These are phyloP conservation scores for Colletotrichum lini DNA, from an alignment of 2,329 filamentous ascomycete genomes.

Conservation along the genomic window DNA sequence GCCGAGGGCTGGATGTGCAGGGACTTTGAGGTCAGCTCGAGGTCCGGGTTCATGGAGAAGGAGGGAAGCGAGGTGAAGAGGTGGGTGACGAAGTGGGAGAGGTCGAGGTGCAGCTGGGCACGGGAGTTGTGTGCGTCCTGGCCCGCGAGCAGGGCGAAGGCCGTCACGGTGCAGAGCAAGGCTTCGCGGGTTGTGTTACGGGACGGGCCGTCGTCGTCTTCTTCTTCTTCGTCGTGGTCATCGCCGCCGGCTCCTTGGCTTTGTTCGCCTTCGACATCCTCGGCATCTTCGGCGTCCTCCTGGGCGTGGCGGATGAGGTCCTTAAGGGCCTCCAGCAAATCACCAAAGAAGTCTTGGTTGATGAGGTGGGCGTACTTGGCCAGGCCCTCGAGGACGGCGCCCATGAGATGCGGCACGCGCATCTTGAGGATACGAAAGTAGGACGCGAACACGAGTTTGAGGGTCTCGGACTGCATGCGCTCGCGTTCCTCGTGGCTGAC, in stretches of 20 bases:
- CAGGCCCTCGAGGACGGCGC: constrained; percentile 94
- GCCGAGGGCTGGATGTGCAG: constrained; percentile 70
- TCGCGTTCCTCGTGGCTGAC: constrained; percentile 95
- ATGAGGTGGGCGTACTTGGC: constrained; percentile 96
- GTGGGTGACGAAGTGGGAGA: constrained; percentile 95
- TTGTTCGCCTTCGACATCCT: constrained; percentile 55
- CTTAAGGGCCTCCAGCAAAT: constrained; percentile 93
- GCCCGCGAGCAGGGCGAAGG: constrained; percentile 94
- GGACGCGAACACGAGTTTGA: constrained; percentile 94
- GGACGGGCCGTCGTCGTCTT: constrained; percentile 56
- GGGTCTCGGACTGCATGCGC: constrained; percentile 92
- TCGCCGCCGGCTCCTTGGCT: constrained; percentile 57
- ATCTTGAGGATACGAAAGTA: constrained; percentile 96
- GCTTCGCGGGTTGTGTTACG: constrained; percentile 88
- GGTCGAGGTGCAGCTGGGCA: constrained; percentile 85
- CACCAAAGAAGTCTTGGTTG: constrained; percentile 99
- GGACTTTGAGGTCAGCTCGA: constrained; percentile 84
- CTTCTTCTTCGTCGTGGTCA: constrained; percentile 59
- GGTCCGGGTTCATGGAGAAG: constrained; percentile 84
- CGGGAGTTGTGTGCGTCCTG: constrained; percentile 92
- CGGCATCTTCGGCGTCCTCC: constrained; percentile 60
- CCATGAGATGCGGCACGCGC: constrained; percentile 87
- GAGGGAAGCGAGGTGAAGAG: constrained; percentile 89
- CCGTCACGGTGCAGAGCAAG: constrained; percentile 94
- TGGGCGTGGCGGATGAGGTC: constrained; percentile 88